Evolutionary conservation across 371 early-diverging fungal genomes (phyloP).

Genomic region (Capniomyces stellatus): DNA sequence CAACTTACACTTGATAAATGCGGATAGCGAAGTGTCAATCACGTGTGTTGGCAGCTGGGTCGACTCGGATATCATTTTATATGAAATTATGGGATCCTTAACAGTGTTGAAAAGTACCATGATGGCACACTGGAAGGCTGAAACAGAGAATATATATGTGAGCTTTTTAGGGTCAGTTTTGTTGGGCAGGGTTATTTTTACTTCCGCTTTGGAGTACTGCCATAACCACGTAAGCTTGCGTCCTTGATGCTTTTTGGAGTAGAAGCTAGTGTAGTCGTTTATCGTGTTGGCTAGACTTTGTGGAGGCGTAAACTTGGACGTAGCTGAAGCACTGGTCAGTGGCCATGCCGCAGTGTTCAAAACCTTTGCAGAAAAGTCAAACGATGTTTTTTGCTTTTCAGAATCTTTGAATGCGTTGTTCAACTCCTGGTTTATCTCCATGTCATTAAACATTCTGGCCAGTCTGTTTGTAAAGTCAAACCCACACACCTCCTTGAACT

Average conservation of each 20-base stretch:
- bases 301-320: constrained; percentile 59
- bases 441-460: constrained; percentile 83
- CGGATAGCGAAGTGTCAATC: constrained; percentile 1
- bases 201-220: constrained; percentile 71
- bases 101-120: constrained; percentile 46
- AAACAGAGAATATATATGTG: constrained; percentile 29
- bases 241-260: constrained; percentile 61
- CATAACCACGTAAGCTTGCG: constrained; percentile 85
- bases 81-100: neutral
- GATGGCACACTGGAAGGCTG: constrained; percentile 80
- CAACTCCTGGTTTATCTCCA: constrained; percentile 66
- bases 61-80: neutral
- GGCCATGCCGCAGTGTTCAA: constrained; percentile 84
- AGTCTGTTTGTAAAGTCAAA: constrained; percentile 81
- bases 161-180: constrained; percentile 42
- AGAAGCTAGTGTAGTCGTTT: constrained; percentile 66
- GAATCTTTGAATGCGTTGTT: constrained; percentile 44
- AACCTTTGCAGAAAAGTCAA: constrained; percentile 74
- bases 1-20: neutral
- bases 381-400: constrained; percentile 27
- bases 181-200: constrained; percentile 63
- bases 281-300: constrained; percentile 58
- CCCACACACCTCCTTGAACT: constrained; percentile 76
- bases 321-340: constrained; percentile 43
- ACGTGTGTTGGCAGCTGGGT: neutral